Evolutionary conservation across 2,329 filamentous ascomycete genomes (phyloP), one percentile per base, ranked within the genome.

Genomic region (Lasiodiplodia citricola): DNA sequence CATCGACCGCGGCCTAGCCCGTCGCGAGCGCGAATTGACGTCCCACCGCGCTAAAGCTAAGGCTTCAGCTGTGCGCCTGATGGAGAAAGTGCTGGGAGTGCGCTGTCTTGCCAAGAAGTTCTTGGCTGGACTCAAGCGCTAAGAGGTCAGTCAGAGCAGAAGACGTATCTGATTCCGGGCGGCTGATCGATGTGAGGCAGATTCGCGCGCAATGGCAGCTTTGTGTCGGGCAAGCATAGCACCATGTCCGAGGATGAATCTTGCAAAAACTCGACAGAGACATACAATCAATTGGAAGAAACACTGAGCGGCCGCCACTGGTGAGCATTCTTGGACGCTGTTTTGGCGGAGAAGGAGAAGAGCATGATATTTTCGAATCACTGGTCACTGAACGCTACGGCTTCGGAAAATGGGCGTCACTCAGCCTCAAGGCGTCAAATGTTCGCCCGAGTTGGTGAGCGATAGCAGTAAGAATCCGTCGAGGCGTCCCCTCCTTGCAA

Each of bases 391-490:
- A 38, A 35, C 8, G n/a, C 8, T 21, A 4, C 4, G n/a, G n/a
- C 23, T 11, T 38, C n/a, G 16, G 0, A 21, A 47, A 47, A n/a
- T 47, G 18, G 18, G 18, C 41, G 18, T 21, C 16, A 14, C 16
- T 1, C 18, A 38, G n/a, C 23, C 4, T 11, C 31, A 10, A 8
- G 52, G 10, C 31, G 16, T 57, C 55, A 57, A 37, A 21, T 14
- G 5, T n/a, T 41, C 55, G 31, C 55, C 31, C 35, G n/a, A n/a
- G 35, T n/a, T 14, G n/a, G 10, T n/a, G 55, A 57, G n/a, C 31
- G 55, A 6, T 57, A 41, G 55, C 55, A 57, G 21, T 57, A 57
- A 11, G 55, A 57, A 41, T 57, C 55, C 10, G 55, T 57, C n/a
- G 55, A 57, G 23, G 55, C 55, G 21, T 57, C 55, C 3, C 55